Evolutionary conservation across 2,329 filamentous ascomycete genomes (phyloP).

Genomic region (Trichoderma sp.): DNA sequence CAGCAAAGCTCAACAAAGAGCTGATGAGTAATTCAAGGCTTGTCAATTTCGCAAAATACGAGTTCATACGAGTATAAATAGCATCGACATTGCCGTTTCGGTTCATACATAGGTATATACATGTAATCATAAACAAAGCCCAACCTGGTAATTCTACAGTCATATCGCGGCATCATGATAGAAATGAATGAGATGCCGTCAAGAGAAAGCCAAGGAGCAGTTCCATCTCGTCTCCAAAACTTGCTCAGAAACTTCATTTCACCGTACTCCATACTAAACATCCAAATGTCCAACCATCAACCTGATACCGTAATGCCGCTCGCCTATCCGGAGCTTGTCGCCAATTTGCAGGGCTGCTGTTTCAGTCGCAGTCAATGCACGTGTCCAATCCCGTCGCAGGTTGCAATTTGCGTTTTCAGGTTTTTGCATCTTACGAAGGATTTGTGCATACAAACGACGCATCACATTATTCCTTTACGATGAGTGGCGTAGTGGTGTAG

Average conservation of each 20-base stretch:
- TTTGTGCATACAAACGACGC: background rate
- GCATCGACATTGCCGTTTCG: too few species aligned
- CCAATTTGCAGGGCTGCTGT: background rate
- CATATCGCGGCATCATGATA: background rate
- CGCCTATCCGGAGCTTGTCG: background rate
- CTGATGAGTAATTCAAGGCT: background rate
- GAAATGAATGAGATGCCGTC: background rate
- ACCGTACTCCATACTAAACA: background rate
- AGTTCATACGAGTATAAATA: too few species aligned
- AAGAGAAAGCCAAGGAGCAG: background rate
- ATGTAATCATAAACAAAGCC: too few species aligned
- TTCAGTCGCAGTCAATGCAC: slow-evolving; percentile 1
- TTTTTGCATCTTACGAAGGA: background rate
- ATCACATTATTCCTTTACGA: background rate
- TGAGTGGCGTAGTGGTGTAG: background rate
- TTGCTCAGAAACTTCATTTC: background rate
- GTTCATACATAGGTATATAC: too few species aligned
- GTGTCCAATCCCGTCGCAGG: background rate
- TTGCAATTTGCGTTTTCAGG: background rate
- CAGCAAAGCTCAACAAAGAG: background rate
- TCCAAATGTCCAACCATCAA: background rate
- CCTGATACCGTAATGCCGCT: background rate
- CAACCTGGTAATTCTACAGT: background rate
- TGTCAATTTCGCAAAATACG: background rate
- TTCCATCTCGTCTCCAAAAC: background rate